Base-by-base conservation (phyloP, 768 basidiomycete genomes). In the Tephrocybe sp. region DNA sequence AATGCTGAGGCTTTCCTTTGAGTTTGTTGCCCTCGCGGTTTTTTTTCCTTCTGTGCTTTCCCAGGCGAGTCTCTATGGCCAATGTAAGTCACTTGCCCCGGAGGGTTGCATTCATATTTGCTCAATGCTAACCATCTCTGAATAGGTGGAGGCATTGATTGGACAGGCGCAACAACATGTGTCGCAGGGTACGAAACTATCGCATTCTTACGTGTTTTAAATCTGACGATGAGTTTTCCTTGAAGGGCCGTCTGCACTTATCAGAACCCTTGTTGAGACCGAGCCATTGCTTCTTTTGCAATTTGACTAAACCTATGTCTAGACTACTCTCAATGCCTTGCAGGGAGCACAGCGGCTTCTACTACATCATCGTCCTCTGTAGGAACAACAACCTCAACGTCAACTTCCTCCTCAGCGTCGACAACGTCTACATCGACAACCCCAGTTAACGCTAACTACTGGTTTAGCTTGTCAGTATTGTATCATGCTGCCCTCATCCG, bases 401-500 rank as follows among this genome's bases (percentile, higher is more conserved):
- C 48, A 5, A 54, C 60, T n/a, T 19, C 45, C 10, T 39, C 50
- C 30, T 45, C 39, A 23, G 31, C 51, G 0, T 38, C 63, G 8
- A 56, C 65, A 20, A 40, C 13, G 3, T 14, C 22, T 2, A 35
- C 41, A n/a, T 16, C 62, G 7, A 42, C 65, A 5, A 45, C 54
- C 8, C 14, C 66, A 9, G 51, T 47, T 13, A 55, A 59, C 4
- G 65, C 65, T 1, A 76, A 76, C 52, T 80, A 72, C 61, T 82
- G 80, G 80, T 83, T 83, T 60, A 77, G 76, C 63, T 83, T 82
- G 78, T 81, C 57, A 51, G 75, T 30, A 10, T 30, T 35, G 13
- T 32, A 1, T 36, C 16, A 45, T 10, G n/a, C n/a, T n/a, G n/a
- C n/a, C 31, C 26, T 49, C 26, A 26, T 26, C 7, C 19, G 11